Evolutionary conservation across 106 monocot species (phyloP).

Genomic region (Alisma plantagoaquatica): DNA sequence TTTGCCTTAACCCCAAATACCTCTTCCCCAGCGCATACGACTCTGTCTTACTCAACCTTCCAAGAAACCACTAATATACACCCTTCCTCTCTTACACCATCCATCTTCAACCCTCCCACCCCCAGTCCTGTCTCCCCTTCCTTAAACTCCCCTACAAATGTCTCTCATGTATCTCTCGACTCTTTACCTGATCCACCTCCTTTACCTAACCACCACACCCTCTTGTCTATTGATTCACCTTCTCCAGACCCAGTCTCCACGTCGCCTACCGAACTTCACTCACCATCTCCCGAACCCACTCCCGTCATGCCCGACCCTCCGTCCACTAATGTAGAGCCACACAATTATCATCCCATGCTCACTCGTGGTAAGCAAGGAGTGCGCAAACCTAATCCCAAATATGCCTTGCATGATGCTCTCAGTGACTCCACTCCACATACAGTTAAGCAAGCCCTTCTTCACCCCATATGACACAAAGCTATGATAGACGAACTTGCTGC

Average conservation of each 20-base stretch:
- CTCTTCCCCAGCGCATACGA: neutral
- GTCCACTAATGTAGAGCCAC: neutral
- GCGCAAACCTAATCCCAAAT: conserved; percentile 1
- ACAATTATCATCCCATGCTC: neutral
- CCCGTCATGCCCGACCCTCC: no score
- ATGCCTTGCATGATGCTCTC: neutral
- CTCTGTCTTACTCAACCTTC: neutral
- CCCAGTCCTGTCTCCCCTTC: neutral
- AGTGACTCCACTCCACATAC: neutral
- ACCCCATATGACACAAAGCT: neutral
- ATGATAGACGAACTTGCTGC: neutral
- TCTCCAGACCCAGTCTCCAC: neutral
- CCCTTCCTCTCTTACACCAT: no score
- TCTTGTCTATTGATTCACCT: no score
- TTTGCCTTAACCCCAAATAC: neutral
- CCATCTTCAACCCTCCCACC: no score
- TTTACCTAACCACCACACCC: no score
- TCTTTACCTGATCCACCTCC: no score
- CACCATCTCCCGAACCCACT: neutral
- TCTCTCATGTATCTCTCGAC: neutral
- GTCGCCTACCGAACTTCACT: neutral
- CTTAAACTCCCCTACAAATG: neutral
- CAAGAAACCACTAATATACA: no score
- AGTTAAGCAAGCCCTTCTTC: neutral
- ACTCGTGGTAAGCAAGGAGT: neutral